Conservation (phyloP, 495 filamentous ascomycete species). For the Talaromyces ruber region DNA sequence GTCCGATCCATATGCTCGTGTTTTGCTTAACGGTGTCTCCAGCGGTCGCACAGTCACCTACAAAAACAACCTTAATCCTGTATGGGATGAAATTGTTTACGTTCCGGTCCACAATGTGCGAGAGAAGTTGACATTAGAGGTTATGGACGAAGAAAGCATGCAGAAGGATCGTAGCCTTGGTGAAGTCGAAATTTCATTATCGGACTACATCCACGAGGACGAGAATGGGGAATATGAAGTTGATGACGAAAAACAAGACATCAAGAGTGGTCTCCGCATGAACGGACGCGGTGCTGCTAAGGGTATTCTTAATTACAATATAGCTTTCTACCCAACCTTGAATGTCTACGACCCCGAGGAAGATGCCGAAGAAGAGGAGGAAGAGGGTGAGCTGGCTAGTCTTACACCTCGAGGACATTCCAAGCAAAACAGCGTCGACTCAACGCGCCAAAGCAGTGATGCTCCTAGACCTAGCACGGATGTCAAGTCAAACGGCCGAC, state of each 20-base stretch:
- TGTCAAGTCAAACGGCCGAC: constrained; percentile 18
- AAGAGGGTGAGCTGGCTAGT: constrained; percentile 19
- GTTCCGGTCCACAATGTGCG: constrained; percentile 81
- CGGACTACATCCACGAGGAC: constrained; percentile 70
- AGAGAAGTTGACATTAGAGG: constrained; percentile 79
- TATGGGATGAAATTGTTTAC: constrained; percentile 95
- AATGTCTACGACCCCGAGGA: constrained; percentile 88
- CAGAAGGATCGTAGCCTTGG: constrained; percentile 84
- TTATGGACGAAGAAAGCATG: constrained; percentile 92
- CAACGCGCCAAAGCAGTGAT: constrained; percentile 17
- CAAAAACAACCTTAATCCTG: constrained; percentile 88
- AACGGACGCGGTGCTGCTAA: constrained; percentile 61
- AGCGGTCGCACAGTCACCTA: constrained; percentile 90
- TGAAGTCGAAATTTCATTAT: constrained; percentile 59
- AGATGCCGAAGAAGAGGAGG: constrained; percentile 52
- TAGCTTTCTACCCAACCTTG: constrained; percentile 82
- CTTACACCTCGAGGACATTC: constrained; percentile 23
- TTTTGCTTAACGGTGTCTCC: constrained; percentile 81
- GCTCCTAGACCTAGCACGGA: constrained; percentile 13
- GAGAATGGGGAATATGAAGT: constrained; percentile 76
- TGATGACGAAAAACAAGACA: constrained; percentile 63
- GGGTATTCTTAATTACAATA: constrained; percentile 75
- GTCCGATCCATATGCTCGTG: constrained; percentile 87
- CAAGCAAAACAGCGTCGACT: constrained; percentile 18
- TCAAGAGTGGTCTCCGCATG: constrained; percentile 53